phyloP scores from a whole-genome alignment of 495 filamentous ascomycete species.

The Bacidia rubella region DNA sequence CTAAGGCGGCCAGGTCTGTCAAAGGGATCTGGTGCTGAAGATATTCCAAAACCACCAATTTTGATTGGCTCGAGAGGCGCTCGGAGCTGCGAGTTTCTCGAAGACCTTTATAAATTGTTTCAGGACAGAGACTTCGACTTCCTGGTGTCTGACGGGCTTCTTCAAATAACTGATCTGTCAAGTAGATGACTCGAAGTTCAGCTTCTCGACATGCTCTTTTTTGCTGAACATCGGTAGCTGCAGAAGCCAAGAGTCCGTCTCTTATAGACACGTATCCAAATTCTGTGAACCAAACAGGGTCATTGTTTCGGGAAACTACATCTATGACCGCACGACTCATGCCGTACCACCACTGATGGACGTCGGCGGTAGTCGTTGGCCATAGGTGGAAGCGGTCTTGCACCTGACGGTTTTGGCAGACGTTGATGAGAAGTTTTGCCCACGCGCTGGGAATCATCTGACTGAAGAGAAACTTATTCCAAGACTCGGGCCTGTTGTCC shows the following conservation, averaged over 20 bases:
- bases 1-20: neutral
- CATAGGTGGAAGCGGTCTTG: neutral
- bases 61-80: neutral
- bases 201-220: neutral
- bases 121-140: neutral
- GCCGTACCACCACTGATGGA: neutral
- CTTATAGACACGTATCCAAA: neutral
- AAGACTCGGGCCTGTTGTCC: constrained; percentile 23
- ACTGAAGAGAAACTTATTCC: neutral
- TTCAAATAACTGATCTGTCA: neutral
- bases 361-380: neutral
- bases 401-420: neutral
- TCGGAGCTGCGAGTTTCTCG: neutral
- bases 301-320: neutral
- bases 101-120: neutral
- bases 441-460: neutral
- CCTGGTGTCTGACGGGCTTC: neutral
- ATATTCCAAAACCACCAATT: neutral
- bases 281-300: neutral
- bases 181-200: neutral
- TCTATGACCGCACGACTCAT: neutral
- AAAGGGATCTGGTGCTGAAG: neutral
- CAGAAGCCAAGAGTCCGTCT: neutral
- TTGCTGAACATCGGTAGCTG: neutral
- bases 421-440: neutral